These are phyloP conservation scores for Trichoderma hamatum DNA, from an alignment of 2,329 filamentous ascomycete genomes.

Conservation along the genomic window DNA sequence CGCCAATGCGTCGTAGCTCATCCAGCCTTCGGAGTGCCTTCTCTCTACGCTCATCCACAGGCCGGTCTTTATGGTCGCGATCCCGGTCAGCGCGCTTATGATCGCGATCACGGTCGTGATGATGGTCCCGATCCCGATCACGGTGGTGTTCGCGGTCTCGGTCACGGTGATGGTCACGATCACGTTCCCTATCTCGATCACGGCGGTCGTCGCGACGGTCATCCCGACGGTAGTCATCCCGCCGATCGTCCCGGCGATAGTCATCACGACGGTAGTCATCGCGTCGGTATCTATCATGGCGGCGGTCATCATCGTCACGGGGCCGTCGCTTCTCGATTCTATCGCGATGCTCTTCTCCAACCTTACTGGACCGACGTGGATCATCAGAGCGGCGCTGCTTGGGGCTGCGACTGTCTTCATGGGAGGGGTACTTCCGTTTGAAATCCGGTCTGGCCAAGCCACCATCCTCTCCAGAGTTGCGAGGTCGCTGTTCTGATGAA, in stretches of 20 bases:
- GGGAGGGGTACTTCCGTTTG: constrained; percentile 64
- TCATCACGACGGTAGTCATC: constrained; percentile 41
- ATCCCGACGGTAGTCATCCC: constrained; percentile 32
- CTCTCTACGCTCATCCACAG: constrained; percentile 46
- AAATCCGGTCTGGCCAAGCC: constrained; percentile 56
- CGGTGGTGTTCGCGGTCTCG: constrained; percentile 29
- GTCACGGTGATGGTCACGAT: constrained; percentile 28
- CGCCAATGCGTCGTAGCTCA: constrained; percentile 50
- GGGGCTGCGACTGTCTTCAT: constrained; percentile 48
- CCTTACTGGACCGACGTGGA: constrained; percentile 42
- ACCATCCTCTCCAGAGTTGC: constrained; percentile 55
- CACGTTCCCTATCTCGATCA: constrained; percentile 30
- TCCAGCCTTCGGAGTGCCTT: constrained; percentile 47
- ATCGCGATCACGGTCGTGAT: constrained; percentile 36
- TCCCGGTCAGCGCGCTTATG: constrained; percentile 35
- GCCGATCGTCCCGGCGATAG: constrained; percentile 33
- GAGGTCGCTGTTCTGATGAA: constrained; percentile 50
- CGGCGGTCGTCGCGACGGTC: constrained; percentile 33
- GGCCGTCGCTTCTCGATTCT: constrained; percentile 38
- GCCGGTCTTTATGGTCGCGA: constrained; percentile 37
- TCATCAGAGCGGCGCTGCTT: constrained; percentile 50
- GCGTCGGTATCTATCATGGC: constrained; percentile 41
- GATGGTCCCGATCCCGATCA: constrained; percentile 32
- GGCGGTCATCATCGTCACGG: constrained; percentile 40
- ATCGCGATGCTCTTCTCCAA: constrained; percentile 45